Conservation (phyloP, 768 basidiomycete species). For the Pleurotus sapidus region DNA sequence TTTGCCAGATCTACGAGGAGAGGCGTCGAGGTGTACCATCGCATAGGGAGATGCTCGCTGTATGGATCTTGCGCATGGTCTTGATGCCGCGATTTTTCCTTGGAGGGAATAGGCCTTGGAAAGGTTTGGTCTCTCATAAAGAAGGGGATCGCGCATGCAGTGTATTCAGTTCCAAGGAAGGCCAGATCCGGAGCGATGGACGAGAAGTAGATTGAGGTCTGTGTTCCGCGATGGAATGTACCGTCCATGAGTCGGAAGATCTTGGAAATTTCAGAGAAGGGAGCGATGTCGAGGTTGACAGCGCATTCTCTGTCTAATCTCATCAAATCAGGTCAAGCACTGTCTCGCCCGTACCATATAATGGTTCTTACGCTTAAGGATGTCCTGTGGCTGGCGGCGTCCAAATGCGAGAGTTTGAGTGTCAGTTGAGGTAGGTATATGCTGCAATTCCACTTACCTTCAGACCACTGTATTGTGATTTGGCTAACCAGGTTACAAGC, state of each 20-base stretch:
- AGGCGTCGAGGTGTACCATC: conserved; percentile 30
- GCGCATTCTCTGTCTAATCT: not conserved
- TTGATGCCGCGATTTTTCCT: not conserved
- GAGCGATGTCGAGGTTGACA: conserved; percentile 9
- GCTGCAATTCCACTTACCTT: not conserved
- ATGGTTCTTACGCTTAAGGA: not conserved
- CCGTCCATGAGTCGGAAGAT: conserved; percentile 20
- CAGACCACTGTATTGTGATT: conserved; percentile 17
- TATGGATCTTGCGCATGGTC: not conserved
- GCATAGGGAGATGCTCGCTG: not conserved
- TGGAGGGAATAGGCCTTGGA: not conserved
- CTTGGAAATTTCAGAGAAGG: conserved; percentile 19
- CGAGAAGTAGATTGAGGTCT: conserved; percentile 28
- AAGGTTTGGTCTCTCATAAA: conserved; percentile 24
- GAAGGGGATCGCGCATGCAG: conserved; percentile 44
- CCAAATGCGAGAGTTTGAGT: not conserved
- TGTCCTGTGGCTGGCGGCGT: not conserved
- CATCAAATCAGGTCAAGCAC: too few species aligned
- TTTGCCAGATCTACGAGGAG: conserved; percentile 33
- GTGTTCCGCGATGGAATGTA: conserved; percentile 13
- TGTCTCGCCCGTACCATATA: too few species aligned
- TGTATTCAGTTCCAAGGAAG: conserved; percentile 31
- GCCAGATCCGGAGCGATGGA: conserved; percentile 33
- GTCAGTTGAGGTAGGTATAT: not conserved
- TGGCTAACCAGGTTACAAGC: conserved; percentile 32